These are phyloP conservation scores for Cruciata laevipes DNA, from an alignment of 257 asterid species.

Conservation along the genomic window DNA sequence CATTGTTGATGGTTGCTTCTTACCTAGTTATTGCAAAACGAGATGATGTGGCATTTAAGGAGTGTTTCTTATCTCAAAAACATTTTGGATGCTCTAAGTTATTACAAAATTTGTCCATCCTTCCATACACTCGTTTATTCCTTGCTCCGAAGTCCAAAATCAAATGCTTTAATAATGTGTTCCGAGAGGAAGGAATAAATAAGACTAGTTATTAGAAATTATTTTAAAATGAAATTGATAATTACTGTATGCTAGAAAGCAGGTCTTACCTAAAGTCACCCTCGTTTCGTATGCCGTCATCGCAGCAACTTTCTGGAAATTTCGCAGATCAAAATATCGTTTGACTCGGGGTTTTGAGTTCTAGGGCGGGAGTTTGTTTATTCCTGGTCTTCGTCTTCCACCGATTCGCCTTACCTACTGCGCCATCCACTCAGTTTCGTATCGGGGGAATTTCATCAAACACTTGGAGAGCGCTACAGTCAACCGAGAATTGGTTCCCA, in stretches of 20 bases:
- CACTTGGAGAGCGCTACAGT: not conserved
- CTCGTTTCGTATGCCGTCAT: not conserved
- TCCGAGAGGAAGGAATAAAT: not conserved
- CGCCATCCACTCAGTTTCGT: not conserved
- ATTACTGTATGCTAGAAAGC: not conserved
- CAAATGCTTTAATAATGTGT: not conserved
- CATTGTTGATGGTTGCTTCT: too few species aligned
- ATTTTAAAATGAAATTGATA: too few species aligned
- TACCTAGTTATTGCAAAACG: too few species aligned
- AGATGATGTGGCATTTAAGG: too few species aligned
- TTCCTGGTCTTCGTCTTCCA: not conserved
- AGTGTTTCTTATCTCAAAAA: too few species aligned
- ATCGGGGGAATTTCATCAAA: not conserved
- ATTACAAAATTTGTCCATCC: too few species aligned
- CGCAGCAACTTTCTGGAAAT: not conserved
- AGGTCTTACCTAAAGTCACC: slow-evolving; percentile 1
- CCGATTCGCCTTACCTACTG: not conserved
- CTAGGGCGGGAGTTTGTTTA: not conserved
- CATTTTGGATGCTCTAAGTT: too few species aligned
- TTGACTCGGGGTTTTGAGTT: not conserved
- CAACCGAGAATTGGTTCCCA: not conserved
- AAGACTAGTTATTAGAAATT: too few species aligned
- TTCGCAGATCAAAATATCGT: not conserved
- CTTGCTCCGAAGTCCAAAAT: too few species aligned
- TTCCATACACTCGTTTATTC: too few species aligned